Evolutionary conservation across 805 yeast genomes (phyloP), one percentile per base, ranked within the genome.

Genomic region (Zygosaccharomyces pseudorouxii): DNA sequence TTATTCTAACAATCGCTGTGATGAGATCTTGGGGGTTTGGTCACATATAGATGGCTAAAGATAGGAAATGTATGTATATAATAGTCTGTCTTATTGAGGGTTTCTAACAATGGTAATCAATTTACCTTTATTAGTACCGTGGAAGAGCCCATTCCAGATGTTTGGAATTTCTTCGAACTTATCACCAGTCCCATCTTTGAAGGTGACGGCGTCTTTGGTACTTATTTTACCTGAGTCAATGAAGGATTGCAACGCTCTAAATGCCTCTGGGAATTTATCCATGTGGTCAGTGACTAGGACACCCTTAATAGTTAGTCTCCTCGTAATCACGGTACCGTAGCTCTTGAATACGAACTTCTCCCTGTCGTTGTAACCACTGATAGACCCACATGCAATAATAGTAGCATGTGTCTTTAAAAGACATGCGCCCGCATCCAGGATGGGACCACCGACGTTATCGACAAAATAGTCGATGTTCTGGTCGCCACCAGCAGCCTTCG

Each of bases 391-490:
- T n/a, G 80, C 82, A 47, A 80, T 60, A 36, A 83, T 66, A 30
- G 62, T 67, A 38, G 79, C 81, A 35, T 59, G 62, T 6, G 60
- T 62, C 53, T 71, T 77, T 51, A 68, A 41, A 43, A 58, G 47
- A 10, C 51, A 49, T 49, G 73, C 58, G 45, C 76, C 75, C 22
- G 69, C 62, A 54, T 76, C 79, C 57, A 82, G 70, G 18, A 77
- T 71, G 45, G 72, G 70, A 37, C 87, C 88, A 42, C 87, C 88
- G 30, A 82, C 87, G 54, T 77, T 77, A 60, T 82, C 89, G 52
- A 72, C 79, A 63, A 74, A 81, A 35, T 73, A 69, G 55, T 80
- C 82, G 33, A 76, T 75, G 45, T 71, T 72, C 47, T 77, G 73
- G 10, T 68, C 74, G 31, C 77, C 80, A 29, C 77, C 67, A 1